Conservation (phyloP, 805 yeast species). For the Kazachstania psychrophila region DNA sequence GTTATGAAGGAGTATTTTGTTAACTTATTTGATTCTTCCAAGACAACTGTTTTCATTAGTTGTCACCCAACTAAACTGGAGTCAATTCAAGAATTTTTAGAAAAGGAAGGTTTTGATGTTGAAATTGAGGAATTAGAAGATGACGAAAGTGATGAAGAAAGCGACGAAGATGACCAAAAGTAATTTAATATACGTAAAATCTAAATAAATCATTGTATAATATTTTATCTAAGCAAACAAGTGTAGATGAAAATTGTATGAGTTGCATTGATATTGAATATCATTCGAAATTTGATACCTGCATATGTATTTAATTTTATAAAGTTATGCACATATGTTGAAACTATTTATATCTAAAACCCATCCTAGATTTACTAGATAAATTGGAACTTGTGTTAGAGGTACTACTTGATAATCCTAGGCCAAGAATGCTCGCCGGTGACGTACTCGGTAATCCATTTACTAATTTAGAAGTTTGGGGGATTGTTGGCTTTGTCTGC, state of each 20-base stretch:
- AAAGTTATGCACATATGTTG: too few species aligned
- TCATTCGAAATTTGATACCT: too few species aligned
- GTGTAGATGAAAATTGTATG: too few species aligned
- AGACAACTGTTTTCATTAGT: conserved; percentile 57
- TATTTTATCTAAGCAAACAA: too few species aligned
- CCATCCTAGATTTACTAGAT: conserved; percentile 3
- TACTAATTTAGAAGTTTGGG: conserved; percentile 24
- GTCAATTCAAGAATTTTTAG: conserved; percentile 39
- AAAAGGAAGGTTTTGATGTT: conserved; percentile 50
- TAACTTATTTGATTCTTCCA: conserved; percentile 50
- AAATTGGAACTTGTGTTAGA: neutral
- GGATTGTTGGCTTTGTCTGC: conserved; percentile 18
- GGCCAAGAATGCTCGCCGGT: conserved; percentile 8
- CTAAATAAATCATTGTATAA: too few species aligned
- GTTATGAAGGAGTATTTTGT: conserved; percentile 50
- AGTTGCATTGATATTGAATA: too few species aligned
- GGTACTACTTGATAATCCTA: conserved; percentile 8
- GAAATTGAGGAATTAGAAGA: conserved; percentile 43
- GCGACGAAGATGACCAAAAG: conserved; percentile 14
- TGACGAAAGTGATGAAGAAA: conserved; percentile 29
- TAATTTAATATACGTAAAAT: too few species aligned
- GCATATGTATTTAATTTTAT: too few species aligned
- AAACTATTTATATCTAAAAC: conserved; percentile 8
- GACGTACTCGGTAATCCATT: conserved; percentile 30
- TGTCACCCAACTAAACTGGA: conserved; percentile 60